phyloP scores from a whole-genome alignment of 2,329 filamentous ascomycete species.

The Calonectria crousiana region DNA sequence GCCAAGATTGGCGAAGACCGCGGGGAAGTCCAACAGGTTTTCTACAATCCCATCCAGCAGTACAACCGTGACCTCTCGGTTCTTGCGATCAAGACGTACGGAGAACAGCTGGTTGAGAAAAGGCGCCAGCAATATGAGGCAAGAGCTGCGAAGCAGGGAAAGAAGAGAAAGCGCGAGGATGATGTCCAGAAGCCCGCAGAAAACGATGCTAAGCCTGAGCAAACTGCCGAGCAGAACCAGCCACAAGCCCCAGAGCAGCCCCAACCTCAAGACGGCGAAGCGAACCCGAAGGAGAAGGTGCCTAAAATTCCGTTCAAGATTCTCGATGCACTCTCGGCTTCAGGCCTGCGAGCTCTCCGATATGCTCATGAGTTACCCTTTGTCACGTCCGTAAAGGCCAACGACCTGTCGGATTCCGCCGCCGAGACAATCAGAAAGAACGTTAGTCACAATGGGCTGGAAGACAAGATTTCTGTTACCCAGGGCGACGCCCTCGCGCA shows the following conservation, averaged over 20 bases:
- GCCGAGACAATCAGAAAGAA: constrained; percentile 87
- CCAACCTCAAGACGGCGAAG: constrained; percentile 25
- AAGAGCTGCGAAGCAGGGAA: constrained; percentile 53
- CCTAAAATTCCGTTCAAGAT: constrained; percentile 76
- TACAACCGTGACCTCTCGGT: constrained; percentile 98
- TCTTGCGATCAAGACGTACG: constrained; percentile 90
- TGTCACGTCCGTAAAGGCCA: constrained; percentile 84
- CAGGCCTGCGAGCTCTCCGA: constrained; percentile 88
- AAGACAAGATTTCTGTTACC: constrained; percentile 77
- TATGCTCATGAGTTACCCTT: constrained; percentile 94
- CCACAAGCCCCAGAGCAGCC: constrained; percentile 31
- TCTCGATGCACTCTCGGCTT: constrained; percentile 93
- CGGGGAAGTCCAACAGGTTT: constrained; percentile 81
- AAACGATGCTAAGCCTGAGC: not conserved
- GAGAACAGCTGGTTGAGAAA: constrained; percentile 71
- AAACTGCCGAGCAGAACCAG: constrained; percentile 26
- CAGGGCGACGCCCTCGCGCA: constrained; percentile 88
- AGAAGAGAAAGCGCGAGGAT: constrained; percentile 62
- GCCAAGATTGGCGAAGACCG: constrained; percentile 61
- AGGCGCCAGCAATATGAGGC: constrained; percentile 57
- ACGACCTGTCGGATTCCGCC: constrained; percentile 85
- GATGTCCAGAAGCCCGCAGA: constrained; percentile 45
- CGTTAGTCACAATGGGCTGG: constrained; percentile 83
- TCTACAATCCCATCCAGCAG: constrained; percentile 99
- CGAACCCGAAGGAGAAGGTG: constrained; percentile 41